phyloP scores from a whole-genome alignment of 2,329 filamentous ascomycete species.

The Colletotrichum falcatum region DNA sequence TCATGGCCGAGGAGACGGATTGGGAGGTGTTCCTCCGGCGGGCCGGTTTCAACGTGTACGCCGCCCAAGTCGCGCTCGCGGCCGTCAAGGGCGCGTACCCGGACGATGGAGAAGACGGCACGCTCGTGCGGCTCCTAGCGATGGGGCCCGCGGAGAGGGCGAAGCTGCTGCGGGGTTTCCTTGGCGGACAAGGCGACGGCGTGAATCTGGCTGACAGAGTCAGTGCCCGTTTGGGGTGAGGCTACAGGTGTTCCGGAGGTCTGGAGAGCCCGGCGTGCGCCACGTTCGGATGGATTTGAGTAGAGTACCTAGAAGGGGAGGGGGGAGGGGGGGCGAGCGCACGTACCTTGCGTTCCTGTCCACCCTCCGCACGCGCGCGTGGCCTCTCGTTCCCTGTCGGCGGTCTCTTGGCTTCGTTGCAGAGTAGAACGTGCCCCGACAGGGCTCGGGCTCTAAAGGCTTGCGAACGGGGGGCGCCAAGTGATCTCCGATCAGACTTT shows the following conservation, averaged over 20 bases:
- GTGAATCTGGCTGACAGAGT: conserved; percentile 22
- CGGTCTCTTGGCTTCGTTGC: conserved; percentile 5
- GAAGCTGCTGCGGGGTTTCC: conserved; percentile 43
- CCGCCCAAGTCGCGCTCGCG: conserved; percentile 50
- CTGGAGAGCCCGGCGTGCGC: conserved; percentile 21
- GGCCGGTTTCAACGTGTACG: conserved; percentile 53
- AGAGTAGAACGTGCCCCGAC: conserved; percentile 9
- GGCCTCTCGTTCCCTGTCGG: neutral
- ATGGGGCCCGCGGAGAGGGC: conserved; percentile 47
- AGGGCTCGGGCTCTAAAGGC: conserved; percentile 22
- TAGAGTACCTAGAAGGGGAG: neutral
- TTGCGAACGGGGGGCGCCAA: neutral
- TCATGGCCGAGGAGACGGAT: conserved; percentile 56
- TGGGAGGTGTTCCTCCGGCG: conserved; percentile 53
- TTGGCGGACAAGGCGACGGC: conserved; percentile 46
- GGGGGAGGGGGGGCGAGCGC: neutral
- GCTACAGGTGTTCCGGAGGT: neutral
- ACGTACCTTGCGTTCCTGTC: neutral
- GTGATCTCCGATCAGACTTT: conserved; percentile 18
- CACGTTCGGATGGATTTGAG: conserved; percentile 32
- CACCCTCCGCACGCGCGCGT: neutral
- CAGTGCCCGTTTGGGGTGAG: conserved; percentile 27
- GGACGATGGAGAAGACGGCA: conserved; percentile 41
- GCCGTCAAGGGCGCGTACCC: conserved; percentile 44
- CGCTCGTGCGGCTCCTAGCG: conserved; percentile 48